Evolutionary conservation across 2,329 filamentous ascomycete genomes (phyloP).

Genomic region (Botrytis medusae): DNA sequence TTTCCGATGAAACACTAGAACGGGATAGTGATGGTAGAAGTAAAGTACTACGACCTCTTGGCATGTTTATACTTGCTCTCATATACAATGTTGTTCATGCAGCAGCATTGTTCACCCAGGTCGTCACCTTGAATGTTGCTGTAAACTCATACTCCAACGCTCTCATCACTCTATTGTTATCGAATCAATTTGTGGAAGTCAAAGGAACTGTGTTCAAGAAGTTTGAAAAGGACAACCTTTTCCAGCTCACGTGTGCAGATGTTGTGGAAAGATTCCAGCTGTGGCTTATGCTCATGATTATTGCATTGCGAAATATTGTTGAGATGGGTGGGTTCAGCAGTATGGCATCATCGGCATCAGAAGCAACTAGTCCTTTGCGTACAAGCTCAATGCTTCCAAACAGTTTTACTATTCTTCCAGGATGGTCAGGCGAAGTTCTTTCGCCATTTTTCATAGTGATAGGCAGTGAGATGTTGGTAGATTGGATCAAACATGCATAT

Average conservation of each 20-base stretch:
- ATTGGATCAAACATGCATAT: slow-evolving; percentile 96
- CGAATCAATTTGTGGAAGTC: slow-evolving; percentile 98
- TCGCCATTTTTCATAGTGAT: slow-evolving; percentile 93
- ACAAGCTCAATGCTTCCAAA: slow-evolving; percentile 78
- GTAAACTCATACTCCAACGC: slow-evolving; percentile 99
- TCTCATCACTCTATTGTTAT: slow-evolving; percentile 84
- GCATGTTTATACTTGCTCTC: slow-evolving; percentile 85
- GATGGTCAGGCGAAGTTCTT: slow-evolving; percentile 83
- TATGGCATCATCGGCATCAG: slow-evolving; percentile 46
- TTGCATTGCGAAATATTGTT: slow-evolving; percentile 92
- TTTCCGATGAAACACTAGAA: slow-evolving; percentile 89
- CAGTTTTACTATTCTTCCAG: slow-evolving; percentile 86
- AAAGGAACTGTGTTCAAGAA: slow-evolving; percentile 98
- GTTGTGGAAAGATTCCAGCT: slow-evolving; percentile 96
- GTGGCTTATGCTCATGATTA: slow-evolving; percentile 96
- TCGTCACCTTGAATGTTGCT: slow-evolving; percentile 95
- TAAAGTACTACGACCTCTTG: slow-evolving; percentile 83
- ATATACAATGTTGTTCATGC: slow-evolving; percentile 87
- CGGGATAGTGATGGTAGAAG: slow-evolving; percentile 84
- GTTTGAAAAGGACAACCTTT: slow-evolving; percentile 96
- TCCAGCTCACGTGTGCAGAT: slow-evolving; percentile 94
- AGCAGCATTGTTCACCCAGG: slow-evolving; percentile 89
- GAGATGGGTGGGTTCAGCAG: slow-evolving; percentile 84
- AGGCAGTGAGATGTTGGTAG: slow-evolving; percentile 93
- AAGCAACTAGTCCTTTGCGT: slow-evolving; percentile 56